These are phyloP conservation scores for Gracilaria caudata DNA, from an alignment of 23 red algal species.

Conservation along the genomic window DNA sequence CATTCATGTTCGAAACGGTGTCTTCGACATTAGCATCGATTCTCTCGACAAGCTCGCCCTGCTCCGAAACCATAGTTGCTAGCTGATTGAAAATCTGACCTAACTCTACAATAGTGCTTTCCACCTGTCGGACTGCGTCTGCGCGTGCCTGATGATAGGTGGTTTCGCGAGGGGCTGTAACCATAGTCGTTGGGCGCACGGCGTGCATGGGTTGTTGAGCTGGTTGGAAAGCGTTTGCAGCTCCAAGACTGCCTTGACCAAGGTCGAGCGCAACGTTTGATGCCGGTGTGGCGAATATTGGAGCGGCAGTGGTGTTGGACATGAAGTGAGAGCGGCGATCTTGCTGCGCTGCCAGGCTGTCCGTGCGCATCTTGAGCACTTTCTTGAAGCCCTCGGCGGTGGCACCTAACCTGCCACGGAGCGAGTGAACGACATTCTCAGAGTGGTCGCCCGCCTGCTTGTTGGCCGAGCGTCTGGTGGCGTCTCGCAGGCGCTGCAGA, in stretches of 20 bases:
- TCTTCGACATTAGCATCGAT: constrained; percentile 99
- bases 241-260: constrained; percentile 84
- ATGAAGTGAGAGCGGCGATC: constrained; percentile 85
- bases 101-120: constrained; percentile 97
- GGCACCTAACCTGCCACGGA: constrained; percentile 73
- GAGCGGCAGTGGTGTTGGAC: constrained; percentile 35
- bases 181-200: constrained; percentile 21
- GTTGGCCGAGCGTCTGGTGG: constrained; percentile 40
- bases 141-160: constrained; percentile 84
- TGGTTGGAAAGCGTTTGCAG: neutral
- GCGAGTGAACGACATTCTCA: constrained; percentile 78
- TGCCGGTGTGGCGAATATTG: constrained; percentile 21
- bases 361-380: constrained; percentile 92
- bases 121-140: constrained; percentile 90
- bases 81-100: constrained; percentile 99
- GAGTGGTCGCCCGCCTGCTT: constrained; percentile 82
- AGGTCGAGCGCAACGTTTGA: constrained; percentile 82
- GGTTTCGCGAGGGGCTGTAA: constrained; percentile 54
- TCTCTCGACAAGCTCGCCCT: constrained; percentile 96
- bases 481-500: constrained; percentile 75
- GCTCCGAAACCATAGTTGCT: constrained; percentile 96
- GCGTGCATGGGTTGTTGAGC: neutral
- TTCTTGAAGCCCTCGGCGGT: constrained; percentile 80
- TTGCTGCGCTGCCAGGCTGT: constrained; percentile 80
- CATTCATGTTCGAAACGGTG: constrained; percentile 81